A percentile compares a stretch with the other conserved stretches of the same genome.
Conservation (phyloP, 2,329 filamentous ascomycete genomes). For the Didymella lethalis region DNA sequence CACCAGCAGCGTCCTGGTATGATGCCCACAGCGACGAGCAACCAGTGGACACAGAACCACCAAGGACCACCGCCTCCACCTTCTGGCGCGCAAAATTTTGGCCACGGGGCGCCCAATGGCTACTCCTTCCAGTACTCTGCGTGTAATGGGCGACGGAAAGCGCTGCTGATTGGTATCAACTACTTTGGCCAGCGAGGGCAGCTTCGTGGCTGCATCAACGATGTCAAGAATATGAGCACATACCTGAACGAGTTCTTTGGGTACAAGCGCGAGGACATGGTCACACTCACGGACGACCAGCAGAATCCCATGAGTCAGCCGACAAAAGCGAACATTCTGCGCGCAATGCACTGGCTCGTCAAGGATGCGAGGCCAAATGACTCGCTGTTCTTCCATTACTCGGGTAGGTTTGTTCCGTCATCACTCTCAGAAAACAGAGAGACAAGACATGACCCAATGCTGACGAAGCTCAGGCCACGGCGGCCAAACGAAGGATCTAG, state of each 20-base stretch:
- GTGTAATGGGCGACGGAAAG: conserved; percentile 88
- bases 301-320: conserved; percentile 97
- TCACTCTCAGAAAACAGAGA: not conserved
- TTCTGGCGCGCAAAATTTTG: conserved; percentile 57
- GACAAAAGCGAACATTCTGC: conserved; percentile 91
- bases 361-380: conserved; percentile 93
- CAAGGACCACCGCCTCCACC: conserved; percentile 72
- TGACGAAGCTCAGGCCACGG: conserved; percentile 66
- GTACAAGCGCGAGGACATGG: conserved; percentile 96
- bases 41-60: conserved; percentile 59
- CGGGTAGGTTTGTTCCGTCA: conserved; percentile 64
- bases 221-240: conserved; percentile 94
- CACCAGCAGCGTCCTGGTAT: conserved; percentile 51
- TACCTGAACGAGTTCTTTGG: conserved; percentile 90
- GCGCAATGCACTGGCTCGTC: conserved; percentile 97
- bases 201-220: conserved; percentile 93
- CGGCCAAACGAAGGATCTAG: conserved; percentile 80
- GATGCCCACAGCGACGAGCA: conserved; percentile 59
- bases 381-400: conserved; percentile 97
- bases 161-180: conserved; percentile 92
- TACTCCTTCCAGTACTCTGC: conserved; percentile 92
- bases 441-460: not conserved
- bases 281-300: conserved; percentile 93
- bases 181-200: conserved; percentile 94
- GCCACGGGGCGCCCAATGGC: conserved; percentile 77